A percentile compares a stretch with the other conserved stretches of the same genome.
phyloP scores from a whole-genome alignment of 2,329 filamentous ascomycete species.

The Trichoderma breve region DNA sequence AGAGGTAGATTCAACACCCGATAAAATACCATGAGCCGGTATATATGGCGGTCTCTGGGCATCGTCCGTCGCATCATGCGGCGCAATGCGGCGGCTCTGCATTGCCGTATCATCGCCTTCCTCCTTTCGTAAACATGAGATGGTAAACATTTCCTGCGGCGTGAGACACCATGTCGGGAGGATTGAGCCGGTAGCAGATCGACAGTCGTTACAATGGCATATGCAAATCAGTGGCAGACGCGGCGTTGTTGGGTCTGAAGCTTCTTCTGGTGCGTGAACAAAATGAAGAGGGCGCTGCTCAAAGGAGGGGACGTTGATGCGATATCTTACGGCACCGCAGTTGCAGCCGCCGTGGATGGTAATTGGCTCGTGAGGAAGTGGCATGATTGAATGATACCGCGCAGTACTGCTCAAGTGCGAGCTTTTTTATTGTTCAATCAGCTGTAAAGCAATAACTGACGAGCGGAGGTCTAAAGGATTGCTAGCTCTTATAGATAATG shows the following conservation, averaged over 20 bases:
- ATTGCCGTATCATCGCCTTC: not conserved
- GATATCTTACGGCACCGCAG: not conserved
- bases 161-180: not conserved
- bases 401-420: not conserved
- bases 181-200: not conserved
- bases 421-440: not conserved
- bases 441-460: not conserved
- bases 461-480: not conserved
- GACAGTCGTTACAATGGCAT: not conserved
- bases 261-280: not conserved
- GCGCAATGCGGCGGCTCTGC: not conserved
- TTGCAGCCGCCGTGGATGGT: slow-evolving; percentile 2
- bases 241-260: not conserved
- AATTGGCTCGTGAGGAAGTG: not conserved
- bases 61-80: not conserved
- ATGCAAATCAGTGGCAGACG: not conserved
- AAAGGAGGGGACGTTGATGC: not conserved
- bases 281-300: not conserved
- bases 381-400: not conserved
- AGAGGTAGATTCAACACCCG: not conserved
- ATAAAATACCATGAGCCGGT: not conserved
- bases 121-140: not conserved
- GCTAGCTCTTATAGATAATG: not conserved
- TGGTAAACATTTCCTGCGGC: not conserved
- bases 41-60: not conserved